Evolutionary conservation across 2,329 filamentous ascomycete species (phyloP), one percentile per base, ranked within the genome.

Genomic region (Aspergillus sp.): DNA sequence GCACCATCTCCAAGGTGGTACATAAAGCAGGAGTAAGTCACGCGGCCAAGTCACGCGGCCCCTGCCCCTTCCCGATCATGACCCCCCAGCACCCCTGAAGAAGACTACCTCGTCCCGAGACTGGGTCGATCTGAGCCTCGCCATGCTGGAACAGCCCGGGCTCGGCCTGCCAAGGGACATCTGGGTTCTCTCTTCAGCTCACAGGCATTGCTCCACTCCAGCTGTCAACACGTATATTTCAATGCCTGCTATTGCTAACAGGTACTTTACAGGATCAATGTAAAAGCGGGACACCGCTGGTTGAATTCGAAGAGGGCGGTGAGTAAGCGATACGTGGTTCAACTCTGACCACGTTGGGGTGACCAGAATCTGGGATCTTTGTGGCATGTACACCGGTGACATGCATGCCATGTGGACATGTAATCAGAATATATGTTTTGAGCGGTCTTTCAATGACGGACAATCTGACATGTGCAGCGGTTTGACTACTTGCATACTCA

Each of bases 201-300:
- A 30, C 38, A 41, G 21, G 19, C 53, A 19, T 42, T 58, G 64
- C 62, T 61, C 58, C 23, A 57, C 39, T 60, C 38, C 2, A 36
- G 32, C 19, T 53, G 27, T 13, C 7, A 27, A 57, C 57, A 38
- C 11, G 11, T 5, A 36, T 15, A n/a, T 47, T 39, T 42, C 30
- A 13, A 11, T 13, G 10, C 54, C 32, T 32, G 23, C 36, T 15
- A 44, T 63, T 27, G 60, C 71, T 76, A 69, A 74, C 62, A 32
- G 54, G 30, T 67, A 70, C 62, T 47, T 27, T 50, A 52, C 66
- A 90, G 86, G 90, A 92, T 68, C 90, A 91, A 68, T 92, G 90
- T 76, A 91, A 91, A 73, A 88, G 88, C 5, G 90, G 90, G 6
- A 91, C 89, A 3, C 84, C 90, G 6, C 77, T 92, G 50, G 90